Evolutionary conservation across 768 basidiomycete species (phyloP).

Genomic region (Leccinellum luteum): DNA sequence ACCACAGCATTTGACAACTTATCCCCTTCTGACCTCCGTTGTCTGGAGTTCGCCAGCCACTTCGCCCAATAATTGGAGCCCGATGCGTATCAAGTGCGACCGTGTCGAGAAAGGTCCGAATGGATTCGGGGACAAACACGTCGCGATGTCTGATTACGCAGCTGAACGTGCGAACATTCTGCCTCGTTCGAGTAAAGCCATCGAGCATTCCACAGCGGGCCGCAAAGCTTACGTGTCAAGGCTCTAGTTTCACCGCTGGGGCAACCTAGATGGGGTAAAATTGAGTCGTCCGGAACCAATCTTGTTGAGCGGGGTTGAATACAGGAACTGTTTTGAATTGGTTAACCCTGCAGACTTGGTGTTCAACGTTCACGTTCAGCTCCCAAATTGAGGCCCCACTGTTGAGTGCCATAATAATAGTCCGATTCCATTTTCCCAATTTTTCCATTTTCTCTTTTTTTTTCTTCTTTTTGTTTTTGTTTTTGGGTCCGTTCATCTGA

Average conservation of each 20-base stretch:
- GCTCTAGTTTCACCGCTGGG: constrained; percentile 9
- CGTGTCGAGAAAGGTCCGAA: constrained; percentile 13
- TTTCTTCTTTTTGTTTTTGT: background rate
- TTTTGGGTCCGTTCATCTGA: background rate
- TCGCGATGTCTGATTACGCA: constrained; percentile 4
- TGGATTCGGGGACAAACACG: constrained; percentile 6
- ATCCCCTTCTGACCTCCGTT: constrained; percentile 10
- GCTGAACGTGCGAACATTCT: constrained; percentile 13
- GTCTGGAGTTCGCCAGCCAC: constrained; percentile 13
- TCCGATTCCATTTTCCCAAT: background rate
- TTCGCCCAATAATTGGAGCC: constrained; percentile 3
- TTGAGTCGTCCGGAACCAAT: background rate
- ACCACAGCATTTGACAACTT: constrained; percentile 23
- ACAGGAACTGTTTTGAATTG: background rate
- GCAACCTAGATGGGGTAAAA: constrained; percentile 9
- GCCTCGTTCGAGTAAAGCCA: background rate
- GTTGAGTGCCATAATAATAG: constrained; percentile 1
- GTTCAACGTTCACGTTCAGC: no score
- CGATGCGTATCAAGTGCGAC: constrained; percentile 6
- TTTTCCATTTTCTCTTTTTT: background rate
- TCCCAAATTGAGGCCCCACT: constrained; percentile 2
- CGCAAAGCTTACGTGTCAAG: constrained; percentile 11
- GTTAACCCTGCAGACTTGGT: background rate
- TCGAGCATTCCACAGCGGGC: background rate
- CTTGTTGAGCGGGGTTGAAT: background rate